Conservation (phyloP, 1,139 yeast genomes). For the Candida gigantensis region DNA sequence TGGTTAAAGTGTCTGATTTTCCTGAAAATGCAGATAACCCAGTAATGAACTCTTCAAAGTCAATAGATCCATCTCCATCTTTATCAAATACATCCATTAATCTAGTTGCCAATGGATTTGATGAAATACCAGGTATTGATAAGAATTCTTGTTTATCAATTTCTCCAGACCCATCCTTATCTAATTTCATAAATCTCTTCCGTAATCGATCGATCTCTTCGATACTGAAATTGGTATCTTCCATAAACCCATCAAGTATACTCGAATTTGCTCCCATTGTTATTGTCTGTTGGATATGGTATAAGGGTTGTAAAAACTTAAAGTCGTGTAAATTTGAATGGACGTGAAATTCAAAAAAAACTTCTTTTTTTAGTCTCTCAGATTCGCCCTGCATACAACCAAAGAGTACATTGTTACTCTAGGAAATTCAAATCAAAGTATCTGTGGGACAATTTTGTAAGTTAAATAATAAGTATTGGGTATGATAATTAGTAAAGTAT, state of each 20-base stretch:
- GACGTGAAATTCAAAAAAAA: no score
- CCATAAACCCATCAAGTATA: conserved; percentile 65
- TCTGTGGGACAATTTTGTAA: no score
- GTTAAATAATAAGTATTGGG: no score
- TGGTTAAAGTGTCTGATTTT: conserved; percentile 81
- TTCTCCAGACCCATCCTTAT: conserved; percentile 89
- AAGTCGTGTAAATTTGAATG: neutral
- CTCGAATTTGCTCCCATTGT: conserved; percentile 67
- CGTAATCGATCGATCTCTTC: conserved; percentile 92
- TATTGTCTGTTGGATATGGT: neutral
- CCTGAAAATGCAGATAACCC: conserved; percentile 91
- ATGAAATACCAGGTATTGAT: conserved; percentile 88
- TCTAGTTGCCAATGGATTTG: conserved; percentile 86
- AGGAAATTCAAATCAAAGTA: no score
- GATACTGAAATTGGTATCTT: conserved; percentile 79
- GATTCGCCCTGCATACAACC: no score
- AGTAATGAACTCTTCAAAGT: conserved; percentile 90
- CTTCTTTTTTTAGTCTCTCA: no score
- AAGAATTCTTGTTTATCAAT: conserved; percentile 89
- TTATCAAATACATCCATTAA: conserved; percentile 93
- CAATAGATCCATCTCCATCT: conserved; percentile 91
- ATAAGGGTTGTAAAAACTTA: neutral
- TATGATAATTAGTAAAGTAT: no score
- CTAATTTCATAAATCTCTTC: conserved; percentile 92
- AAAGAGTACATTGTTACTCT: no score